Evolutionary conservation across 768 basidiomycete genomes (phyloP).

Genomic region (Harrya chromipes): DNA sequence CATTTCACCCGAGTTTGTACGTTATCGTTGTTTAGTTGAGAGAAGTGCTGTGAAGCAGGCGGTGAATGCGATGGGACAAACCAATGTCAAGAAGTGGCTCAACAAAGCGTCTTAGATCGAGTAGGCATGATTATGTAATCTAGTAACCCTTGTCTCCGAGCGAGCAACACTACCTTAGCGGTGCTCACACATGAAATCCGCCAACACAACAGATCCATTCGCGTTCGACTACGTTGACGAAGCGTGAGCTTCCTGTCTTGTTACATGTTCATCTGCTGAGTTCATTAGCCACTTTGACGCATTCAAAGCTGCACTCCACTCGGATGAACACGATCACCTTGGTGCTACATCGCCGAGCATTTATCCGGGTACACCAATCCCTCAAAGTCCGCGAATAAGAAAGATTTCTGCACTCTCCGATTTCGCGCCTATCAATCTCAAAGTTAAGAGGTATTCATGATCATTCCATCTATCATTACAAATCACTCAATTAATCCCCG

Average conservation of each 20-base stretch:
- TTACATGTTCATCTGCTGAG: not conserved
- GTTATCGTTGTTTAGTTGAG: constrained; percentile 65
- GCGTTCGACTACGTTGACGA: constrained; percentile 66
- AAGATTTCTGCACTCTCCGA: constrained; percentile 85
- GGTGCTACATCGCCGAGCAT: constrained; percentile 21
- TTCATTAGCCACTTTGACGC: constrained; percentile 60
- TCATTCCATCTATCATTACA: not conserved
- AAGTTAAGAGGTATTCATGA: constrained; percentile 69
- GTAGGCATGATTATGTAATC: constrained; percentile 25
- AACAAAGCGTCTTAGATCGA: constrained; percentile 41
- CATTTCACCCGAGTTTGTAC: constrained; percentile 66
- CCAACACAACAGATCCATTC: constrained; percentile 29
- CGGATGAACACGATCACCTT: constrained; percentile 46
- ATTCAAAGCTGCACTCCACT: constrained; percentile 69
- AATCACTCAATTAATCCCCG: constrained; percentile 2
- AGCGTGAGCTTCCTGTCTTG: constrained; percentile 44
- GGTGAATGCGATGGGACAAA: constrained; percentile 63
- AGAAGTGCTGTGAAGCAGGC: constrained; percentile 65
- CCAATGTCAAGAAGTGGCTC: constrained; percentile 77
- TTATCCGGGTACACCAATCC: constrained; percentile 20
- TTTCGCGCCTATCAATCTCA: constrained; percentile 87
- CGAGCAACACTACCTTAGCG: not conserved
- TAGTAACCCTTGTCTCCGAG: constrained; percentile 1
- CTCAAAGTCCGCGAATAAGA: constrained; percentile 50
- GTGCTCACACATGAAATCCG: constrained; percentile 10